These are phyloP conservation scores for Ophiosphaerella korrae DNA, from an alignment of 2,329 filamentous ascomycete genomes.

Conservation along the genomic window DNA sequence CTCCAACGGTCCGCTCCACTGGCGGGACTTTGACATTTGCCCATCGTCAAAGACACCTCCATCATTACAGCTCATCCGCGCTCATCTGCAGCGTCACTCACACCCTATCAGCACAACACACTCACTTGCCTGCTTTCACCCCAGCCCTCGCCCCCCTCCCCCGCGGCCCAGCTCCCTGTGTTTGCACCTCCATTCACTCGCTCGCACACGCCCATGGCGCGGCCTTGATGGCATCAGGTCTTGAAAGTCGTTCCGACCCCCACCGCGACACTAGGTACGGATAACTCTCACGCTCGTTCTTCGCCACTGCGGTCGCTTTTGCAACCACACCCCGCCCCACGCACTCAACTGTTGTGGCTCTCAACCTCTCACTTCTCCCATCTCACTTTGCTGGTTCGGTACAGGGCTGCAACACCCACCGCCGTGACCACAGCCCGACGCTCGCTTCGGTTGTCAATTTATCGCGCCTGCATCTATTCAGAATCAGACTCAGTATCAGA, in stretches of 20 bases:
- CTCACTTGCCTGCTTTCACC: conserved; percentile 10
- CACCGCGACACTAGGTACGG: conserved; percentile 30
- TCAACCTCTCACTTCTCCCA: conserved; percentile 3
- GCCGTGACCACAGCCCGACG: conserved; percentile 37
- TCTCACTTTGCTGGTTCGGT: conserved; percentile 31
- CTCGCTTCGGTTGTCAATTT: conserved; percentile 34
- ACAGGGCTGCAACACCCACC: conserved; percentile 35
- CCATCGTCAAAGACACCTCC: neutral
- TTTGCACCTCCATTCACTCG: conserved; percentile 38
- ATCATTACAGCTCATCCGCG: neutral
- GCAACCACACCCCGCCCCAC: conserved; percentile 2
- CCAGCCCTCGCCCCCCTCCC: conserved; percentile 3
- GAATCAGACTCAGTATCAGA: conserved; percentile 50
- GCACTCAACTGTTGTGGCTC: conserved; percentile 14
- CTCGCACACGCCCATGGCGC: conserved; percentile 48
- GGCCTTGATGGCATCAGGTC: conserved; percentile 34
- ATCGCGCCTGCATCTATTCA: conserved; percentile 17
- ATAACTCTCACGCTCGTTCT: conserved; percentile 22
- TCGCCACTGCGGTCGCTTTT: conserved; percentile 11
- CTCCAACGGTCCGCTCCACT: neutral
- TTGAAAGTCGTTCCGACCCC: conserved; percentile 28
- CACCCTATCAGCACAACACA: conserved; percentile 7
- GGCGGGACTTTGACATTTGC: neutral
- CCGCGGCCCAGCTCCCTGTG: conserved; percentile 10
- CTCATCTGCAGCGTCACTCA: conserved; percentile 16